Evolutionary conservation across 352 stramenopile species (phyloP), one percentile per base, ranked within the genome.

Genomic region (Peronospora tabacina): DNA sequence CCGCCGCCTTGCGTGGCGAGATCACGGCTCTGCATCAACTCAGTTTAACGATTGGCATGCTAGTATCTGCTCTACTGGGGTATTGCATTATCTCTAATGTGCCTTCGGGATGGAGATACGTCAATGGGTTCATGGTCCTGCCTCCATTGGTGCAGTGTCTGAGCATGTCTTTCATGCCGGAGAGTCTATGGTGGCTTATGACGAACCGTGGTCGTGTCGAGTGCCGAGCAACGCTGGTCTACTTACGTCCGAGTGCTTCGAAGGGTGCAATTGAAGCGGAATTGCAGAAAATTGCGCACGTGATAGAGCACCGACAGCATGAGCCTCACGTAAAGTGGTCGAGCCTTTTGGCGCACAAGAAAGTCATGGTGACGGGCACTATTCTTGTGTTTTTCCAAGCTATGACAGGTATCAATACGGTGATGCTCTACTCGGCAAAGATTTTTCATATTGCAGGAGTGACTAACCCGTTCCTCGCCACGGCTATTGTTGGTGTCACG

Each of bases 331-430:
- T 80, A 2, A 62, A 59, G 12, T 87, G 70, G 65, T 72, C 53
- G 19, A 67, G 86, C 19, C 59, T 91, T 5, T 67, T 75, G 54
- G 43, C 52, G 20, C 63, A 87, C 68, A 86, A 86, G 52, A 68
- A 71, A 28, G 52, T 77, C 11, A 62, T 93, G 33, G 33, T 55
- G 10, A 66, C 81, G 17, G 77, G 79, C 11, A 74, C 67, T 11
- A 59, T 84, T 30, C 75, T 90, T 28, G 73, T 90, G 4, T 87
- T 90, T 49, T 89, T 90, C 56, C 77, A 86, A 50, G 82, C 83
- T 8, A 90, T 95, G 70, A 93, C 87, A 22, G 87, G 87, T 0
- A 94, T 96, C 63, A 96, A 96, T 64, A 95, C 82, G 7, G 87
- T 96, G 24, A 91, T 95, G 68, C 61, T 96, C 24, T 96, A 96